Evolutionary conservation across 2,329 filamentous ascomycete genomes (phyloP), one percentile per base, ranked within the genome.

Genomic region (Pseudocercospora cruenta): DNA sequence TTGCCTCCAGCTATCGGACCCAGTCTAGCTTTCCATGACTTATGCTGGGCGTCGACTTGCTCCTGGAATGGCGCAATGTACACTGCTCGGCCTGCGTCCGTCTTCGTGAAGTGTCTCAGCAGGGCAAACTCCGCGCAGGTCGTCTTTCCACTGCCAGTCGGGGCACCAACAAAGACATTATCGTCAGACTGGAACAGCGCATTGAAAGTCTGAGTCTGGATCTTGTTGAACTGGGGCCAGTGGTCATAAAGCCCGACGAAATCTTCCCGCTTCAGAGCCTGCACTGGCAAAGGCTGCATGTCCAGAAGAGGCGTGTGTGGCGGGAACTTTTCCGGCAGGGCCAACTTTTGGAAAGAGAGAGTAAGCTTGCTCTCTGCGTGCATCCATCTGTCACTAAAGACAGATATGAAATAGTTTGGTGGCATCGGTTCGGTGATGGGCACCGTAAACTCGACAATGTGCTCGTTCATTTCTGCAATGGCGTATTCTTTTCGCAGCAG

Each of bases 381-480:
- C 93, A 99, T 97, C 95, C 95, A 99, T 72, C 95, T 87, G 78
- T 99, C 95, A 3, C 94, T 98, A 21, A 97, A 82, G 45, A 99
- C 87, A 0, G 93, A 95, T 74, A 99, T 93, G 81, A 99, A 99
- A 82, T 99, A 99, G 79, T 99, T 96, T 0, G 96, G 95, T 14
- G 95, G 95, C 91, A 98, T 96, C 0, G 96, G 96, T 72, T 99
- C 95, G 0, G 93, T 94, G 71, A 99, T 96, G 0, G 95, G 92
- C 2, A 98, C 94, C 0, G 94, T 98, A 73, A 99, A 95, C 72
- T 99, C 95, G 28, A 99, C 91, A 10, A 97, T 81, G 79, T 99
- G 95, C 81, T 98, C 94, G 70, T 94, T 97, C 77, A 90, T 87
- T 74, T 98, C 94, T 0, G 90, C 86, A 66, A 88, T 83, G 4